Evolutionary conservation across 139 green algal genomes (phyloP), one percentile per base, ranked within the genome.

Genomic region (Micromonas pusilla): DNA sequence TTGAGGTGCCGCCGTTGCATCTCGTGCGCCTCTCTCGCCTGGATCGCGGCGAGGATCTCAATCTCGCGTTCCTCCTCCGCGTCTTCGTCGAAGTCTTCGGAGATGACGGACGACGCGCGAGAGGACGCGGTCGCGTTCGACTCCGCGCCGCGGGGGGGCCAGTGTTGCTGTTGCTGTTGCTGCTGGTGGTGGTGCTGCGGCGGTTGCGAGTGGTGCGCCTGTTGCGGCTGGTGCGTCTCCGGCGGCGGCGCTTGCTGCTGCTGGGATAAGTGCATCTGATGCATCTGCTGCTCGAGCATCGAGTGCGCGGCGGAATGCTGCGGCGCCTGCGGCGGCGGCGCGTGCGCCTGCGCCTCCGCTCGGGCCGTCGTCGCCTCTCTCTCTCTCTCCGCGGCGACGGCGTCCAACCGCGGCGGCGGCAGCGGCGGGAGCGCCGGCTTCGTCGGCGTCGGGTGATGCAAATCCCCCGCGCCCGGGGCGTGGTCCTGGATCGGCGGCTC

Each of bases 1-100:
- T 57, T 70, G 5, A 32, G 67, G 5, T 76, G 67, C 62, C 82
- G 84, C 88, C 88, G 2, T 86, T 90, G 13, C 86, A 96, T 9
- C 30, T 63, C 53, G 25, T 31, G 23, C 37, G 60, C 34, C 21
- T 75, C 68, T 2, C 23, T 75, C 2, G 36, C 33, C 37, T 39
- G 19, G 34, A 75, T 75, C 30, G 60, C 68, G n/a, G 68, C 68
- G 20, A 62, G n/a, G n/a, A 62, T n/a, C 21, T 33, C 19, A 6
- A 62, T 38, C 25, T 75, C 34, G 20, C 31, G 37, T 39, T 64
- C 20, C 68, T 63, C 68, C 37, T 75, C 68, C 26, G 53, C n/a
- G n/a, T 62, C 34, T 23, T 75, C 68, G n/a, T 63, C 38, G 21
- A 63, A 3, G 19, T 62, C 68, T 36, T 75, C 68, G 3, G 28